phyloP scores from a whole-genome alignment of 2,329 filamentous ascomycete genomes.

The Scytalidium sp. region DNA sequence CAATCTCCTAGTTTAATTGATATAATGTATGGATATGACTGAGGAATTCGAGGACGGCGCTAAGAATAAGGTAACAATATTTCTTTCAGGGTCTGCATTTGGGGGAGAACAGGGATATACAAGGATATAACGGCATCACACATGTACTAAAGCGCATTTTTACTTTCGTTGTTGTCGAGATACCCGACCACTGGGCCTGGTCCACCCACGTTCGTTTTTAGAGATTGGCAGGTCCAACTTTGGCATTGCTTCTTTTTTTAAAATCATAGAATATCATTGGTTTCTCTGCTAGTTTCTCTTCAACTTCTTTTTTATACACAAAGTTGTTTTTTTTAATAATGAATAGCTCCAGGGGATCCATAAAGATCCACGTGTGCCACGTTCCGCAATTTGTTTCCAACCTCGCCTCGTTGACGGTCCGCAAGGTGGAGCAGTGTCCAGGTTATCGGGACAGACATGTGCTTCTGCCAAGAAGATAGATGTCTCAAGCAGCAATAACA shows the following conservation, averaged over 20 bases:
- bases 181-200: background rate
- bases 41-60: no score
- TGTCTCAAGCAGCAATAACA: background rate
- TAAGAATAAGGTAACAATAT: no score
- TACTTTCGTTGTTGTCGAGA: background rate
- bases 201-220: background rate
- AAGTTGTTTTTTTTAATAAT: no score
- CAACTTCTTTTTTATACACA: background rate
- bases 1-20: no score
- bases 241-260: background rate
- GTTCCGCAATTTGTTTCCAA: background rate
- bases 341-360: background rate
- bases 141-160: background rate
- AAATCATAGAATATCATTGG: background rate
- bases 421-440: background rate
- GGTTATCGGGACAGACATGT: background rate
- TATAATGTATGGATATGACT: no score
- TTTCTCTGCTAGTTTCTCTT: background rate
- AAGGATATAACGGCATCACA: no score
- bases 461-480: background rate
- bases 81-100: background rate
- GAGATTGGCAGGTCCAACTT: background rate
- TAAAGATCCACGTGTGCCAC: background rate
- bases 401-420: background rate
- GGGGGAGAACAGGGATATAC: background rate